Evolutionary conservation across 2,329 filamentous ascomycete species (phyloP).

Genomic region (Magnaporthiopsis poae): DNA sequence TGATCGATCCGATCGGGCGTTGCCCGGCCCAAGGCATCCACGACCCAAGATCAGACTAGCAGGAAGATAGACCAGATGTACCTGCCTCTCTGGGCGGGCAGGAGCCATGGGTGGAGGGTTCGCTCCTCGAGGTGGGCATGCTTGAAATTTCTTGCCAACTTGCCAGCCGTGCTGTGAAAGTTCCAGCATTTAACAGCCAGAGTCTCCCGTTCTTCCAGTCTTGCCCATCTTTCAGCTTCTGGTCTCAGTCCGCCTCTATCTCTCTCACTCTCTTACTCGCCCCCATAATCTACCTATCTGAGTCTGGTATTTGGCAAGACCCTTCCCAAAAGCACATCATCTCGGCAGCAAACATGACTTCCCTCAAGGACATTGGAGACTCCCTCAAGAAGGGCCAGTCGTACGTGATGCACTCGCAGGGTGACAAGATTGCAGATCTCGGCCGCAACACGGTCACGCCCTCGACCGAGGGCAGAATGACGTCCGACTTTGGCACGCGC

Average conservation of each 20-base stretch:
- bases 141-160: no score
- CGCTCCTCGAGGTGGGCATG: neutral
- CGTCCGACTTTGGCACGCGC: constrained; percentile 68
- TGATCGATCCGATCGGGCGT: neutral
- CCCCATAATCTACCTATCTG: neutral
- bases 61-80: no score
- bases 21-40: neutral
- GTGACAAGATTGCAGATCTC: constrained; percentile 54
- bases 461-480: constrained; percentile 50
- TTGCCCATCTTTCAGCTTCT: no score
- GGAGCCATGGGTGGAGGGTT: neutral
- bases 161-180: no score
- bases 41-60: no score
- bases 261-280: neutral
- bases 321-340: no score
- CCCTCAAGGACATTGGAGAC: constrained; percentile 12
- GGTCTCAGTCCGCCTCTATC: neutral
- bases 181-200: no score
- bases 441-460: constrained; percentile 48
- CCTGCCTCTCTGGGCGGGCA: neutral
- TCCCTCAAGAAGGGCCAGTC: constrained; percentile 27
- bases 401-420: constrained; percentile 30
- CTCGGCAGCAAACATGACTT: constrained; percentile 1
- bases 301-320: neutral
- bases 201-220: no score